These are phyloP conservation scores for Hawksworthiomyces lignivorus DNA, from an alignment of 2,329 filamentous ascomycete species.

Conservation along the genomic window DNA sequence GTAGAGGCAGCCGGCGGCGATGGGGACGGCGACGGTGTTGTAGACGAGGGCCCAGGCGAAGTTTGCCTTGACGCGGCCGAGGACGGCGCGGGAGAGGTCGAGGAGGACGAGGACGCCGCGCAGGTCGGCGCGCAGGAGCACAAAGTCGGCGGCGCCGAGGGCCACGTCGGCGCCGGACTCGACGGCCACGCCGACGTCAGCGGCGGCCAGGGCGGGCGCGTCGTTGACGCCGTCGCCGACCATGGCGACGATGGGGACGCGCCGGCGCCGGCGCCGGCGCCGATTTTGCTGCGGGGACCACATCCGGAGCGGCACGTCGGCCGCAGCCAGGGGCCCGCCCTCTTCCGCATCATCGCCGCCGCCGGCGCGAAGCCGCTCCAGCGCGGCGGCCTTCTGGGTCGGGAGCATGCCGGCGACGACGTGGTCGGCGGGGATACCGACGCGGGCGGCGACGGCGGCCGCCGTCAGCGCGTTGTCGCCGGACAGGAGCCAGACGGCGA, in stretches of 20 bases:
- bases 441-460: constrained; percentile 62
- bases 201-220: constrained; percentile 68
- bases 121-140: constrained; percentile 65
- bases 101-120: constrained; percentile 65
- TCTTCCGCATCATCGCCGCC: neutral
- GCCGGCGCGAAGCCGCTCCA: constrained; percentile 50
- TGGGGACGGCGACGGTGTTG: constrained; percentile 68
- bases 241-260: constrained; percentile 56
- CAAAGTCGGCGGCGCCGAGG: constrained; percentile 72
- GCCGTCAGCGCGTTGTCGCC: constrained; percentile 84
- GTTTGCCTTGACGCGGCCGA: constrained; percentile 73
- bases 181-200: constrained; percentile 82
- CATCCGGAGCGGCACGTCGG: too few relatives aligned
- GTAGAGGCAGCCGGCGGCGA: constrained; percentile 75
- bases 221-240: constrained; percentile 89
- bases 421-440: constrained; percentile 68
- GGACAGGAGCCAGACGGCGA: constrained; percentile 84
- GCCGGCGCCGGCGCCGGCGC: neutral
- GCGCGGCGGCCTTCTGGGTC: constrained; percentile 68
- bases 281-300: too few relatives aligned
- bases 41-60: constrained; percentile 82
- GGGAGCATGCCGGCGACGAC: constrained; percentile 85
- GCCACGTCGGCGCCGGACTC: constrained; percentile 79
- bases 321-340: too few relatives aligned
- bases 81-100: constrained; percentile 62